These are phyloP conservation scores for Periconia sp. DNA, from an alignment of 2,329 filamentous ascomycete genomes.

Conservation along the genomic window DNA sequence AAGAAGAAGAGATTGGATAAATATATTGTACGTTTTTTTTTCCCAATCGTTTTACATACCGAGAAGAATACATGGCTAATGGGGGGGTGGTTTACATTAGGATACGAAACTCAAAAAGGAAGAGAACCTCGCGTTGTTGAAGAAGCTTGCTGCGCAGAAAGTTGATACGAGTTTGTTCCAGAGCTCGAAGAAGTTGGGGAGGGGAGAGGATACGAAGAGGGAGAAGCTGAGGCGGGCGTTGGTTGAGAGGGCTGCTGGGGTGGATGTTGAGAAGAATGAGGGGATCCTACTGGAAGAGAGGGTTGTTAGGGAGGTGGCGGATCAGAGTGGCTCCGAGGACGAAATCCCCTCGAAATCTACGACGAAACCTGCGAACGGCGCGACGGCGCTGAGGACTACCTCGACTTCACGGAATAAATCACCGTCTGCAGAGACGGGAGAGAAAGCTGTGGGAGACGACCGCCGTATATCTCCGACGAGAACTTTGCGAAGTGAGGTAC, in stretches of 20 bases:
- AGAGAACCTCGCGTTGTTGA: conserved; percentile 82
- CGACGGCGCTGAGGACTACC: not conserved
- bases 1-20: conserved; percentile 73
- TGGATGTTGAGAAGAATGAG: conserved; percentile 61
- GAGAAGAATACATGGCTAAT: not conserved
- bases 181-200: conserved; percentile 79
- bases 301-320: conserved; percentile 32
- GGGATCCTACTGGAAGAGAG: conserved; percentile 60
- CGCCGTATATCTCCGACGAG: conserved; percentile 2
- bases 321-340: conserved; percentile 29
- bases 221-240: conserved; percentile 70
- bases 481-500: conserved; percentile 14
- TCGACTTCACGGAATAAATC: conserved; percentile 25
- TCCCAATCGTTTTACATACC: no score
- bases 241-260: conserved; percentile 68
- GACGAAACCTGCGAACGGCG: conserved; percentile 1
- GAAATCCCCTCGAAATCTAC: conserved; percentile 19
- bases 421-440: conserved; percentile 18
- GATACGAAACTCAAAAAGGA: conserved; percentile 95
- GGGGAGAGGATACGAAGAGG: conserved; percentile 69
- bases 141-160: conserved; percentile 78
- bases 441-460: conserved; percentile 12
- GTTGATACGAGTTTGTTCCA: conserved; percentile 82
- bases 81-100: conserved; percentile 36
- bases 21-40: conserved; percentile 61